Base-by-base conservation (phyloP, 306 rosid species). In the Vicia sativa region DNA sequence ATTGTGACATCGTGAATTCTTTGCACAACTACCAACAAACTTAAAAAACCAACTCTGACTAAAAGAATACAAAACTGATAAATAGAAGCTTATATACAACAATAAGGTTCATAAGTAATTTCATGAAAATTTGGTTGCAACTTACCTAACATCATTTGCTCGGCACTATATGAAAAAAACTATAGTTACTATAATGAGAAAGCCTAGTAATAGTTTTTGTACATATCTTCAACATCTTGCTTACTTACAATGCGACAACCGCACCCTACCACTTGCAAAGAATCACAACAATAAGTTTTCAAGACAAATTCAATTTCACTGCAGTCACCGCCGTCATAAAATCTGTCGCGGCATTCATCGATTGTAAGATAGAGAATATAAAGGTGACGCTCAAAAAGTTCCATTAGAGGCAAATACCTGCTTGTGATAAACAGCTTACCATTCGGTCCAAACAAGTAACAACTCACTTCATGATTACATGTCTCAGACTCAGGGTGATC, bases 221-320 rank as follows among this genome's bases (percentile, higher is more conserved):
- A 13, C 57, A 77, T 31, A 66, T 59, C 61, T 66, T 72, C 61
- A 42, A 72, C 61, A 71, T 77, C 77, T 71, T 77, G 61, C 59
- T 77, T 77, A 52, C 65, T 57, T 60, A 77, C 77, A 69, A 77
- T 58, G 66, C 74, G 81, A 19, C 35, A 0, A 38, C 81, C 81
- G 12, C 74, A 65, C 52, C 74, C 14, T 43, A 28, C 53, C 41
- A 72, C 55, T 13, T 21, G 0, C 59, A 72, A 42, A 7, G 64
- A 41, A 50, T 19, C 0, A 6, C 74, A 58, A 2, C 70, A 66
- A 11, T 72, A 72, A 1, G 53, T n/a, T 65, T 31, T 65, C 53
- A 72, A 66, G 37, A 59, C 74, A 72, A 77, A 77, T 7, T 66
- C 74, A 66, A 77, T 48, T 57, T 77, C 77, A 38, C 50, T 48